Percentiles rank a stretch among this genome's conserved stretches.
Evolutionary conservation across 2,329 filamentous ascomycete species (phyloP).

Genomic region (Thelonectria blattea): DNA sequence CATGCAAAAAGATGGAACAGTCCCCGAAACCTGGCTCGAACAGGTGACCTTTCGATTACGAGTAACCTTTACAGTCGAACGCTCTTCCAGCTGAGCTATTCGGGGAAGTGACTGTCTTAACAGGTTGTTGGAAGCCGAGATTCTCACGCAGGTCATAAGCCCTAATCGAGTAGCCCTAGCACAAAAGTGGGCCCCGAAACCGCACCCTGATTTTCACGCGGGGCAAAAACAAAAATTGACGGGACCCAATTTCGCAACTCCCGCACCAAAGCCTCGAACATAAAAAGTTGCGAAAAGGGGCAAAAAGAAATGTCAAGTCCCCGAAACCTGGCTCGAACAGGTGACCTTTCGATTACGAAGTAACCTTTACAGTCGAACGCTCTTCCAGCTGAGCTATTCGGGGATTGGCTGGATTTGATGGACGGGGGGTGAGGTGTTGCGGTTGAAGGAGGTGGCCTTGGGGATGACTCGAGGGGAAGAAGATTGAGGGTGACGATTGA

Average conservation of each 20-base stretch:
- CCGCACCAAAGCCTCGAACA: too few relatives aligned
- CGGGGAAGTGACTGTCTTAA: constrained; percentile 23
- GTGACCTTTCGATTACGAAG: constrained; percentile 34
- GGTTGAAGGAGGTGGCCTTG: background rate
- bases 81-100: constrained; percentile 40
- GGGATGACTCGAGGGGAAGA: too few relatives aligned
- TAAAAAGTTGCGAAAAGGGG: too few relatives aligned
- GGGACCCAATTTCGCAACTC: too few relatives aligned
- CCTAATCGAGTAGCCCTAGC: too few relatives aligned
- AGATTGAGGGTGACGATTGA: too few relatives aligned
- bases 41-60: constrained; percentile 36
- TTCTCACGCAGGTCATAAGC: too few relatives aligned
- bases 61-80: constrained; percentile 34
- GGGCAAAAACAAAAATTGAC: constrained; percentile 23
- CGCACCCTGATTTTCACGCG: background rate
- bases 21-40: constrained; percentile 38
- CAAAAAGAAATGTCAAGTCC: constrained; percentile 29
- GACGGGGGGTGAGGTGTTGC: background rate
- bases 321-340: constrained; percentile 38
- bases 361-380: constrained; percentile 35
- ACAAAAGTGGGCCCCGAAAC: background rate
- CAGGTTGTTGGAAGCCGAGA: constrained; percentile 14
- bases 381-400: constrained; percentile 39
- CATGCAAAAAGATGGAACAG: constrained; percentile 25
- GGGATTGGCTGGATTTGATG: constrained; percentile 16